Evolutionary conservation across 495 filamentous ascomycete species (phyloP), one percentile per base, ranked within the genome.

Genomic region (Penicillium fimorum): DNA sequence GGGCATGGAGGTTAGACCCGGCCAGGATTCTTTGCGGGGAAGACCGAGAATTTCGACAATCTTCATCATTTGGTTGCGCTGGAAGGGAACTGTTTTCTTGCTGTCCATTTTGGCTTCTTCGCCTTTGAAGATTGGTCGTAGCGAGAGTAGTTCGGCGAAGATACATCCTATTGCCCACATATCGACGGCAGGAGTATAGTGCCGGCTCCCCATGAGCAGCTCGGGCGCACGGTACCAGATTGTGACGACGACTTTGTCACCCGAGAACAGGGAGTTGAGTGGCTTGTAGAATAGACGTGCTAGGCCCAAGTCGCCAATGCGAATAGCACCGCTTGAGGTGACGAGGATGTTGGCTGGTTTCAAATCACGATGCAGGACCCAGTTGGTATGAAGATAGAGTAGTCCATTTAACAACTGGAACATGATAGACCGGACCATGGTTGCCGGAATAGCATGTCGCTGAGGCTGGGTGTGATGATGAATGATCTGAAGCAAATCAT

Each of bases 281-380:
- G 94, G 94, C 62, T 97, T 96, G 74, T 94, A 87, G 73, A 97
- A 97, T 3, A 97, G 77, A 12, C 94, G 87, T 1, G 93, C 93
- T 2, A 98, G 81, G 8, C 93, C 93, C 6, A 98, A 77, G 71
- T 98, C 93, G 29, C 93, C 93, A 60, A 98, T 93, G 62, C 92
- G 91, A 60, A 98, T 91, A 52, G 90, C 89, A 15, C 93, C 93
- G 42, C 76, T 74, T 13, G 88, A 90, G 1, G 94, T 99, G 15
- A 99, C 94, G 84, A 99, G 95, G 69, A 99, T 99, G 64, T 99
- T 99, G 59, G 94, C 94, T 24, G 94, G 94, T 67, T 98, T 98
- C 29, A 98, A 79, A 69, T 98, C 94, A 50, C 94, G 89, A 69
- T 99, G 94, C 22, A 99, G 76, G 24, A 99, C 93, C 94, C 94